Base-by-base conservation (phyloP, 768 basidiomycete species). In the Mycena rosella region DNA sequence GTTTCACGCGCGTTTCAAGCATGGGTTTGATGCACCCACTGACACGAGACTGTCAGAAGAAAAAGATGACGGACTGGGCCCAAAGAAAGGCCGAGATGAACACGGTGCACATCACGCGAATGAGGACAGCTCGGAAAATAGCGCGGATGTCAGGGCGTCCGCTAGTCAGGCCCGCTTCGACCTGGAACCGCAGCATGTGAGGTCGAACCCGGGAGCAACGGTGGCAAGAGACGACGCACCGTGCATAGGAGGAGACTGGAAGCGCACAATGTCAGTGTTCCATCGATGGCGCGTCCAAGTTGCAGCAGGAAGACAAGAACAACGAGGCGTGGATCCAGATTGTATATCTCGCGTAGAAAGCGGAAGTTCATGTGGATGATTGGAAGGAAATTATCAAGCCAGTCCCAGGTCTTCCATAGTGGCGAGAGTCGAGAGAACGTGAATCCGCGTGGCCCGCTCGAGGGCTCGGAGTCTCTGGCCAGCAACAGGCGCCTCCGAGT, bases 291-390 rank as follows among this genome's bases (percentile, higher is more conserved):
- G 18, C 29, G 5, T 24, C 10, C 54, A 14, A 68, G 27, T 34
- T 24, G 30, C 34, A 69, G 10, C 6, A 56, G 7, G 34, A 61
- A 40, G 32, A 18, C 32, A 5, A 65, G n/a, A 4, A 55, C 15
- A 36, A 52, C 42, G 6, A 65, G 57, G 8, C 18, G 5, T 1
- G 68, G 68, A 24, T 55, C 38, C 13, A 65, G 15, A 2, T 5
- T 22, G 27, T 49, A 69, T 36, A 65, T 45, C 30, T 69, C 68
- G 20, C 18, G 4, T 13, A 65, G 0, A 34, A 69, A 69, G 0
- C 68, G 57, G 34, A 38, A 34, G 4, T 60, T 8, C 20, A 40
- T 17, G 9, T 48, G 67, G 9, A 56, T 5, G 26, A 10, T n/a
- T n/a, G n/a, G n/a, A n/a, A n/a, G n/a, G n/a, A n/a, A n/a, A n/a